phyloP scores from a whole-genome alignment of 1,284 basidiomycete genomes.

The Melampsora occidentalis region DNA sequence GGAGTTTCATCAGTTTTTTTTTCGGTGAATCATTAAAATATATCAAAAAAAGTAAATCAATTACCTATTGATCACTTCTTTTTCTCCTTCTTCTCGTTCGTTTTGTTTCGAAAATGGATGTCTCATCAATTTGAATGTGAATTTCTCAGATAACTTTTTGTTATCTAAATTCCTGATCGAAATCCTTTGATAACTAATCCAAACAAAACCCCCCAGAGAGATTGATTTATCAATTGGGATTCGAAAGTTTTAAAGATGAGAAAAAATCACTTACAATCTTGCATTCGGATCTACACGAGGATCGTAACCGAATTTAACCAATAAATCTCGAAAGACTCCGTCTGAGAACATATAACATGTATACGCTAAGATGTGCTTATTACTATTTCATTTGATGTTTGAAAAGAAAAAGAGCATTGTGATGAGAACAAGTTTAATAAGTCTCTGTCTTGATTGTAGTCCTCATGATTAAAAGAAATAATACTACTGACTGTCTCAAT shows the following conservation, averaged over 20 bases:
- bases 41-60: neutral
- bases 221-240: no score
- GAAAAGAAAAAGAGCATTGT: neutral
- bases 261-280: slow-evolving; percentile 63
- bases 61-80: neutral
- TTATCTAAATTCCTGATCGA: slow-evolving; percentile 26
- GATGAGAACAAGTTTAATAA: neutral
- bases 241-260: neutral
- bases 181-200: slow-evolving; percentile 70
- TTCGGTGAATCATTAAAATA: neutral
- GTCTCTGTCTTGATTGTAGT: slow-evolving; percentile 6
- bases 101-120: neutral
- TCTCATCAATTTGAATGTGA: slow-evolving; percentile 31
- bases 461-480: neutral
- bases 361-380: slow-evolving; percentile 57
- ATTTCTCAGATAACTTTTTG: slow-evolving; percentile 17
- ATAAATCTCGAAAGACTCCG: slow-evolving; percentile 87
- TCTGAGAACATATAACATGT: slow-evolving; percentile 80
- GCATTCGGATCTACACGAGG: slow-evolving; percentile 69
- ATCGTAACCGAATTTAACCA: slow-evolving; percentile 84
- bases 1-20: no score
- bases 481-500: slow-evolving; percentile 64
- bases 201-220: neutral
- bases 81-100: neutral
- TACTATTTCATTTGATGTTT: slow-evolving; percentile 58